Conservation (phyloP, 306 rosid genomes). For the Quercus aquifolioides region DNA sequence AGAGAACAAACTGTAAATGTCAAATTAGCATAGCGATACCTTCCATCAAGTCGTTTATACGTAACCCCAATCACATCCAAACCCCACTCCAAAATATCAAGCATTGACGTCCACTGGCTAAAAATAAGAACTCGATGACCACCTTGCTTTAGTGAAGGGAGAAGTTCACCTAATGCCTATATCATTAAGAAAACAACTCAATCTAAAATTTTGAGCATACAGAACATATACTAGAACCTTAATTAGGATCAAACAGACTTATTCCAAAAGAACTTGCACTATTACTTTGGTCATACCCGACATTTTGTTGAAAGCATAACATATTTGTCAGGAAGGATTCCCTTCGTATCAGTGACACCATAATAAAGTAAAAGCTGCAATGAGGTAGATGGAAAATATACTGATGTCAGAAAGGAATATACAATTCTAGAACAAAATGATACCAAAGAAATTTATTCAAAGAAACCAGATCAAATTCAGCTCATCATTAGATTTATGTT, state of each 20-base stretch:
- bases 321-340: slow-evolving; percentile 63
- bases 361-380: slow-evolving; percentile 75
- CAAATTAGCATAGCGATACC: slow-evolving; percentile 41
- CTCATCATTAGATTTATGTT: not conserved
- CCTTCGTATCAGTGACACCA: slow-evolving; percentile 64
- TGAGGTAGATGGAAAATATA: not conserved
- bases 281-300: slow-evolving; percentile 52
- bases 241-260: slow-evolving; percentile 14
- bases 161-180: slow-evolving; percentile 75
- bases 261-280: not conserved
- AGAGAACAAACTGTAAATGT: not conserved
- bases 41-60: slow-evolving; percentile 95
- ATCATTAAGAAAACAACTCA: slow-evolving; percentile 25
- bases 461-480: not conserved
- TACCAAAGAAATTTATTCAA: not conserved
- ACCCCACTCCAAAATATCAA: slow-evolving; percentile 92
- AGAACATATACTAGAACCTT: slow-evolving; percentile 2
- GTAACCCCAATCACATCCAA: slow-evolving; percentile 91
- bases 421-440: not conserved
- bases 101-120: slow-evolving; percentile 99
- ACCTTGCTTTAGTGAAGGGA: slow-evolving; percentile 66
- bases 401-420: not conserved
- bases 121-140: slow-evolving; percentile 92
- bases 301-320: slow-evolving; percentile 91
- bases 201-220: slow-evolving; percentile 23